Conservation (phyloP, 768 basidiomycete genomes). For the Lactifluus volemus region DNA sequence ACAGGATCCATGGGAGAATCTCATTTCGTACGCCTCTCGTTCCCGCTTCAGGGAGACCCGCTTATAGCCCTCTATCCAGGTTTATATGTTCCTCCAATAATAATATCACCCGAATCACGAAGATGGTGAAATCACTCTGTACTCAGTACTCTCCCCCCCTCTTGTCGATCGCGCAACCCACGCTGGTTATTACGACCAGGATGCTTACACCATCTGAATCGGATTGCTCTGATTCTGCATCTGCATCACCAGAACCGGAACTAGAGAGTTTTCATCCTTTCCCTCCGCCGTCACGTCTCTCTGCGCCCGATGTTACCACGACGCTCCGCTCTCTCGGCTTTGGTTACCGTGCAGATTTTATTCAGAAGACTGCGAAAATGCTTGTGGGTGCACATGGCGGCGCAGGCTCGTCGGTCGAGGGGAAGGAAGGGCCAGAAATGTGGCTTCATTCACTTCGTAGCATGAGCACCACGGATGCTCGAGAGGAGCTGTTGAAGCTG, state of each 20-base stretch:
- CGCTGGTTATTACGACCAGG: conserved; percentile 24
- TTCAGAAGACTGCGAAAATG: conserved; percentile 76
- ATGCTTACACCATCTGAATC: conserved; percentile 20
- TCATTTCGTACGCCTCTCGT: conserved; percentile 66
- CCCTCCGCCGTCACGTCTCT: conserved; percentile 65
- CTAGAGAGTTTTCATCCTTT: conserved; percentile 64
- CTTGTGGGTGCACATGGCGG: conserved; percentile 51
- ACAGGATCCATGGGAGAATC: conserved; percentile 95
- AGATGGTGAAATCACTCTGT: conserved; percentile 84
- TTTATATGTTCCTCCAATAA: conserved; percentile 99
- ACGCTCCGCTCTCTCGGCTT: conserved; percentile 80
- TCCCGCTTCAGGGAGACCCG: not conserved
- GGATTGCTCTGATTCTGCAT: conserved; percentile 7
- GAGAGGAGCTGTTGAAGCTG: conserved; percentile 70
- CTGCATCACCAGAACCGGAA: conserved; percentile 16
- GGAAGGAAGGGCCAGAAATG: conserved; percentile 42
- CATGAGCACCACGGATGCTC: conserved; percentile 45
- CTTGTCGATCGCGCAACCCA: conserved; percentile 37
- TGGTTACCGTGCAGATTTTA: conserved; percentile 90
- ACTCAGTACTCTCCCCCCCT: conserved; percentile 65
- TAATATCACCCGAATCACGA: conserved; percentile 89
- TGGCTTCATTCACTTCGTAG: conserved; percentile 53
- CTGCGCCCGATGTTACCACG: conserved; percentile 45
- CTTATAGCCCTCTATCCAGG: conserved; percentile 31
- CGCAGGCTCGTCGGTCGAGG: not conserved